Percentiles rank a stretch among this genome's conserved stretches.
phyloP scores from a whole-genome alignment of 2,329 filamentous ascomycete species.

The Aspergillus floridensis region DNA sequence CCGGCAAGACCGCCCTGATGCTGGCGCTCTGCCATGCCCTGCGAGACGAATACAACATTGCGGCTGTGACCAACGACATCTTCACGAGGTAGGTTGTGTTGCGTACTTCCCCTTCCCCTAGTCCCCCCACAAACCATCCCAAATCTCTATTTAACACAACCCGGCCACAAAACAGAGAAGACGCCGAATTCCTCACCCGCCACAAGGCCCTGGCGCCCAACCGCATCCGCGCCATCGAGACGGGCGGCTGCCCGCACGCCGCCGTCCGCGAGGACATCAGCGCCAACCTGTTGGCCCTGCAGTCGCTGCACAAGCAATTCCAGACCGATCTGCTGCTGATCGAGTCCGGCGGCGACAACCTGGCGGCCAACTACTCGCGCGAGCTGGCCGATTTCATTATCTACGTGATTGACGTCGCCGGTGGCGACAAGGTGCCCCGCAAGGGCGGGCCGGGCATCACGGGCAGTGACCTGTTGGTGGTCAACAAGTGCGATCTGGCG shows the following conservation, averaged over 20 bases:
- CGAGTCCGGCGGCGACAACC: constrained; percentile 92
- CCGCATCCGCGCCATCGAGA: constrained; percentile 94
- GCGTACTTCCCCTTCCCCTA: constrained; percentile 1
- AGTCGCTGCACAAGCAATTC: constrained; percentile 81
- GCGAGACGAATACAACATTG: constrained; percentile 77
- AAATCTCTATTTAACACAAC: not conserved
- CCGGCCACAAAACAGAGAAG: constrained; percentile 58
- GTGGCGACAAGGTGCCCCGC: constrained; percentile 92
- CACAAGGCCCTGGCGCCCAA: constrained; percentile 76
- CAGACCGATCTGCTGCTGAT: constrained; percentile 82
- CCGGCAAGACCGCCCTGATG: constrained; percentile 97
- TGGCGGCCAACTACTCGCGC: constrained; percentile 92
- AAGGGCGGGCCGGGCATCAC: constrained; percentile 98
- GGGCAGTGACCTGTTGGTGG: constrained; percentile 86
- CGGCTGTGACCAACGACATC: constrained; percentile 97
- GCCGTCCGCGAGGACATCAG: constrained; percentile 96
- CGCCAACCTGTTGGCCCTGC: constrained; percentile 86
- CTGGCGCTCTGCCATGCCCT: constrained; percentile 84
- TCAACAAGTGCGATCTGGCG: constrained; percentile 96
- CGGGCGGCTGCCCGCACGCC: constrained; percentile 93
- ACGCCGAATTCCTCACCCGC: constrained; percentile 93
- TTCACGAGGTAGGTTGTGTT: constrained; percentile 66
- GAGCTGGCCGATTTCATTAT: constrained; percentile 97
- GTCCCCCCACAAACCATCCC: not conserved
- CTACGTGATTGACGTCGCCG: constrained; percentile 96